Conservation (phyloP, 2,329 filamentous ascomycete genomes). For the Fusarium odoratissimum region DNA sequence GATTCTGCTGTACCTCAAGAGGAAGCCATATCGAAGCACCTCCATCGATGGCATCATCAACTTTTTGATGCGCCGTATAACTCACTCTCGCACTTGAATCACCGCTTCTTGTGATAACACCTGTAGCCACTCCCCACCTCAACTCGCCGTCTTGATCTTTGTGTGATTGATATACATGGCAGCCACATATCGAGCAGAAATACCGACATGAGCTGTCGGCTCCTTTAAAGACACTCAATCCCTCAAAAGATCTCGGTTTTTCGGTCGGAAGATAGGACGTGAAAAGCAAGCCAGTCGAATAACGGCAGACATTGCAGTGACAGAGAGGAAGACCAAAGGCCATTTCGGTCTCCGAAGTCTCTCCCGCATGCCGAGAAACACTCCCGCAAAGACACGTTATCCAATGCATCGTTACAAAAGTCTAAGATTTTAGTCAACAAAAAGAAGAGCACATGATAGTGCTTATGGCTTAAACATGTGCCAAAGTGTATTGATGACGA, state of each 20-base stretch:
- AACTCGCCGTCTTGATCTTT: background rate
- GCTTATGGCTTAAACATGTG: background rate
- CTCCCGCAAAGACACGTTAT: conserved; percentile 23
- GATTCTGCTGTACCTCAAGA: background rate
- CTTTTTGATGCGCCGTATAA: conserved; percentile 38
- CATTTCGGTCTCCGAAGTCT: background rate
- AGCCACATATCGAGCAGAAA: conserved; percentile 57
- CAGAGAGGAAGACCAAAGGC: conserved; percentile 41
- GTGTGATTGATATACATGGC: conserved; percentile 52
- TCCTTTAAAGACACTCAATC: conserved; percentile 22
- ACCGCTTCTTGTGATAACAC: conserved; percentile 43
- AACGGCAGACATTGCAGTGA: conserved; percentile 49
- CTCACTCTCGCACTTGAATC: background rate
- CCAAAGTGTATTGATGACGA: conserved; percentile 4
- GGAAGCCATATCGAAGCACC: conserved; percentile 50
- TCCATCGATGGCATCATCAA: conserved; percentile 51
- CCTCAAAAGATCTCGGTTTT: background rate
- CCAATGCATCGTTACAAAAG: background rate
- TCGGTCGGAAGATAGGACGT: conserved; percentile 52
- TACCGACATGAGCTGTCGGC: conserved; percentile 42
- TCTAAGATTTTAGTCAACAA: background rate
- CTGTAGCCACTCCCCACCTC: conserved; percentile 54
- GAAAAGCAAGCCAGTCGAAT: conserved; percentile 52
- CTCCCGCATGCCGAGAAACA: conserved; percentile 10
- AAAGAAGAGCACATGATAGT: background rate